Base-by-base conservation (phyloP, 2,329 filamentous ascomycete genomes). In the Diaporthe australafricana region DNA sequence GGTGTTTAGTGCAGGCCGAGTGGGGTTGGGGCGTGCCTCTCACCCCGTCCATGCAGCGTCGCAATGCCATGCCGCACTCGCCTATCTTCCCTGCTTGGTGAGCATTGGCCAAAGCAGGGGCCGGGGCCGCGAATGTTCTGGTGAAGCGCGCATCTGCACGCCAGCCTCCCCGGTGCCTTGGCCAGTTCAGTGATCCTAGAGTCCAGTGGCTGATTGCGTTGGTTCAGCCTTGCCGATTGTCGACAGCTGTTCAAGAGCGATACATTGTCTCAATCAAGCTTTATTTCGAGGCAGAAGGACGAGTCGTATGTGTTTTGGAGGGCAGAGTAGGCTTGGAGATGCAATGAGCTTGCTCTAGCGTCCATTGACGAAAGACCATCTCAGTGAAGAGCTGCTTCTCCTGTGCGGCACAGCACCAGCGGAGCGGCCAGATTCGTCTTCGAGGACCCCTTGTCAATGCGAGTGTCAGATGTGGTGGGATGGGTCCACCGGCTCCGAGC, bases 401-500 rank as follows among this genome's bases (percentile, higher is more conserved):
- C 20, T 30, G 62, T 63, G 55, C 68, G 62, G 71, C 71, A 57
- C 53, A 56, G 68, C 48, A 70, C 60, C 60, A 67, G 62, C 68
- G 71, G 60, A 56, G 35, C 57, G 45, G 16, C 45, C 71, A 67
- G 52, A 63, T 30, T 60, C 25, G 57, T 40, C 42, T 60, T 60
- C 30, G 40, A 70, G 63, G n/a, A n/a, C 53, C 56, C 68, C 71
- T 68, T 56, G 71, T 71, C 71, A 48, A 53, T 68, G 45, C 48
- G 62, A 71, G 71, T 71, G 71, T 56, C 68, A 63, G 68, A 63
- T 63, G 71, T 62, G 47, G 68, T 63, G 68, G 71, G 71, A 71
- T 53, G 45, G 45, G 62, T 50, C 62, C 71, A 68, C 45, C 56
- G 47, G 65, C 42, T 50, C 66, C 62, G 25, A 27, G 35, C 57